A percentile compares a stretch with the other conserved stretches of the same genome.
These are phyloP conservation scores for Saccharomyces hybrid DNA, from an alignment of 1,139 yeast species.

Conservation along the genomic window DNA sequence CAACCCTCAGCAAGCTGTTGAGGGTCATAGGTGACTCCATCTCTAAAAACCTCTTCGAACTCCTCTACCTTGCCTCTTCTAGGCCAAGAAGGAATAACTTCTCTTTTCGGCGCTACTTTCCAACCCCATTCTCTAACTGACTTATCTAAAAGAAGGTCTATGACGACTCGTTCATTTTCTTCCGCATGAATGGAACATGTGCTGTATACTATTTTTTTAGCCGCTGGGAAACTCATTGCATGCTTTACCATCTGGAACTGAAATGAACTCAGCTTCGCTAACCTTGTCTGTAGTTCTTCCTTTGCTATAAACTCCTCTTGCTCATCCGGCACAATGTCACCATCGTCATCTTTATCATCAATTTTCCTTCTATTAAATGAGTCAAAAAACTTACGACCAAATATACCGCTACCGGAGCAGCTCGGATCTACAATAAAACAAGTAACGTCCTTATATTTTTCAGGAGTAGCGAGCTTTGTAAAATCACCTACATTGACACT, in stretches of 20 bases:
- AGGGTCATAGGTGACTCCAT: conserved; percentile 34
- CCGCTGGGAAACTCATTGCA: conserved; percentile 75
- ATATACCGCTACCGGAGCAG: conserved; percentile 95
- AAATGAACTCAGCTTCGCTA: conserved; percentile 70
- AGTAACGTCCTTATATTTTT: conserved; percentile 55
- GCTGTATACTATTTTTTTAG: conserved; percentile 76
- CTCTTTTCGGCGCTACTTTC: conserved; percentile 54
- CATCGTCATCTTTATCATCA: conserved; percentile 22
- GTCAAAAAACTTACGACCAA: conserved; percentile 51
- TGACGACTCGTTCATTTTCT: conserved; percentile 89
- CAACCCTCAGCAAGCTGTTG: conserved; percentile 71
- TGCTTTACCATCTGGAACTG: conserved; percentile 84
- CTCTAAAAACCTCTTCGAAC: conserved; percentile 44
- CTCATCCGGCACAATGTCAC: conserved; percentile 31
- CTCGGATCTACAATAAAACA: conserved; percentile 93
- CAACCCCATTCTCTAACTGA: conserved; percentile 61
- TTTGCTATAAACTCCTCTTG: conserved; percentile 31
- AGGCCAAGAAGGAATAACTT: conserved; percentile 78
- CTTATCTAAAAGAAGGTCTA: conserved; percentile 60
- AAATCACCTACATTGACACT: conserved; percentile 78
- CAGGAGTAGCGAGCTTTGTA: conserved; percentile 51
- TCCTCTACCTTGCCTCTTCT: conserved; percentile 73
- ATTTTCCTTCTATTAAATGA: conserved; percentile 21
- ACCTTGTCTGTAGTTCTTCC: conserved; percentile 46
- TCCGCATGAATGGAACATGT: conserved; percentile 92